Percentiles rank a stretch among this genome's conserved stretches.
These are phyloP conservation scores for Nemania diffusa DNA, from an alignment of 2,329 filamentous ascomycete genomes.

Conservation along the genomic window DNA sequence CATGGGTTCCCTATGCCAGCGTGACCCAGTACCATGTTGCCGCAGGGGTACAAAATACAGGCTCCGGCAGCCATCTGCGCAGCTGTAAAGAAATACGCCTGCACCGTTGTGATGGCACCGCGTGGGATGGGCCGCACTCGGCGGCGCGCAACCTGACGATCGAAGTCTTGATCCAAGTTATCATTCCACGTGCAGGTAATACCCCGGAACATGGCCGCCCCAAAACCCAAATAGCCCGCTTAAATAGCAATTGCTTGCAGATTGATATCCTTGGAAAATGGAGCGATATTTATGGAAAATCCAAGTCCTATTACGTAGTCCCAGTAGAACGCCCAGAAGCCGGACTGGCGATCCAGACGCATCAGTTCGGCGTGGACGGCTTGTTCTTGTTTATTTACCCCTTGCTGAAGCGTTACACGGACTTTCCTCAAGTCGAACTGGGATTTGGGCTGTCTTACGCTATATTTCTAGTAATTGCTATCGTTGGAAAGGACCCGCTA, in stretches of 20 bases:
- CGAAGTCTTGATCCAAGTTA: conserved; percentile 63
- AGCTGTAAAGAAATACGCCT: conserved; percentile 54
- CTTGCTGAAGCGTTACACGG: conserved; percentile 60
- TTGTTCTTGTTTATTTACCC: conserved; percentile 58
- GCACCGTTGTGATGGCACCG: conserved; percentile 52
- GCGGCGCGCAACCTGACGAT: conserved; percentile 62
- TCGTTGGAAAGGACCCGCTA: conserved; percentile 55
- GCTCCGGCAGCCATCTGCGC: conserved; percentile 45
- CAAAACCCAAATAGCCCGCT: conserved; percentile 6
- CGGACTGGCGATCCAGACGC: conserved; percentile 62
- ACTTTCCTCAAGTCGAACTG: conserved; percentile 62
- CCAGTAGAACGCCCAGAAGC: conserved; percentile 63
- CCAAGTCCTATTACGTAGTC: conserved; percentile 56
- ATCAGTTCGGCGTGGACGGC: conserved; percentile 51
- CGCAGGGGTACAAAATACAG: conserved; percentile 42
- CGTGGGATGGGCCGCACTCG: conserved; percentile 61
- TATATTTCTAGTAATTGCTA: conserved; percentile 53
- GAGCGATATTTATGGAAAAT: conserved; percentile 12
- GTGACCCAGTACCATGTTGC: no score
- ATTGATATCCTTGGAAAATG: conserved; percentile 7
- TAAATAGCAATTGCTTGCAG: background rate
- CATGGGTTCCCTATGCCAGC: conserved; percentile 64
- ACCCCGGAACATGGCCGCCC: conserved; percentile 59
- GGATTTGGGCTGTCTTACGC: conserved; percentile 61
- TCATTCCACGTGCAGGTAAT: conserved; percentile 66